Evolutionary conservation across 495 filamentous ascomycete species (phyloP).

Genomic region (Aspergillus carlsbadensis): DNA sequence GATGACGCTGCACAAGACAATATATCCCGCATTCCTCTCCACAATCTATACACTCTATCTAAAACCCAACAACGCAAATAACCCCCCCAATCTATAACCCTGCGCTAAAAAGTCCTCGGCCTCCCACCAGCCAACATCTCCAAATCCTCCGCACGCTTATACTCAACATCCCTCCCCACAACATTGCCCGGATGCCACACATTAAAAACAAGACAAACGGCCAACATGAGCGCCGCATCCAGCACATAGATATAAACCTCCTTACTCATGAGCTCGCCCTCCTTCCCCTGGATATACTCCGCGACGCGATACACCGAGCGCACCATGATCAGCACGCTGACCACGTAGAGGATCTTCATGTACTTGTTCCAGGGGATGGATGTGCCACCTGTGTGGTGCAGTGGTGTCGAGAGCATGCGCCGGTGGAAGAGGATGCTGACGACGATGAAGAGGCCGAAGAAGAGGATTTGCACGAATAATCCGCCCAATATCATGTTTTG

Average conservation of each 20-base stretch:
- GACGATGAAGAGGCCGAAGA: conserved; percentile 23
- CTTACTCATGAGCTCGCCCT: conserved; percentile 45
- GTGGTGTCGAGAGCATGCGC: conserved; percentile 25
- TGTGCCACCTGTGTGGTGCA: neutral
- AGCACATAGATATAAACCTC: conserved; percentile 61
- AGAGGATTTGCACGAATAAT: conserved; percentile 30
- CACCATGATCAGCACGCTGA: conserved; percentile 48
- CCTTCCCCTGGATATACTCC: conserved; percentile 55
- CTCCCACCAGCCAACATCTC: conserved; percentile 16
- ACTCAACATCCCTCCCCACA: neutral
- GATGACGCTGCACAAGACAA: no score
- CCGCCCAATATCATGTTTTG: conserved; percentile 39
- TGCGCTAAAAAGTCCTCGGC: neutral
- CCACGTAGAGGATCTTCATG: neutral
- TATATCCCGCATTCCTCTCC: no score
- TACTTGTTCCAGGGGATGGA: neutral
- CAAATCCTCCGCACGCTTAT: neutral
- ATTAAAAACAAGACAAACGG: conserved; percentile 49
- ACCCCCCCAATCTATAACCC: neutral
- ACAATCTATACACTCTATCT: no score
- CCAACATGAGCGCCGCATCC: conserved; percentile 52
- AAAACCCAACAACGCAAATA: conserved; percentile 17
- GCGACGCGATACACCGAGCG: conserved; percentile 58
- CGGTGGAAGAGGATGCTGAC: conserved; percentile 28
- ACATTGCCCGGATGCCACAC: conserved; percentile 23